Evolutionary conservation across 2,329 filamentous ascomycete genomes (phyloP).

Genomic region (Pseudopithomyces chartarum): DNA sequence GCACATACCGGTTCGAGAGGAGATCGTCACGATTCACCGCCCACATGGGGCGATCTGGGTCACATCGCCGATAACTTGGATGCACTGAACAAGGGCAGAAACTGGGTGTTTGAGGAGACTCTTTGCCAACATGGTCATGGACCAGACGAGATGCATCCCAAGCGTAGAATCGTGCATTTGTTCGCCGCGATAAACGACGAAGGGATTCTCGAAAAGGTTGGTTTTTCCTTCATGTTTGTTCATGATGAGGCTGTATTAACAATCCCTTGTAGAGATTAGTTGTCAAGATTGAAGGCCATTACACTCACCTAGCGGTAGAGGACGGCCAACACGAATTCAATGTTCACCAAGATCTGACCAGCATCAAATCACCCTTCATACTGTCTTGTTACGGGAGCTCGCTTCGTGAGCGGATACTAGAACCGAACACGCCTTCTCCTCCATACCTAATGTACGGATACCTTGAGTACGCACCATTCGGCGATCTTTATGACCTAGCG

Average conservation of each 20-base stretch:
- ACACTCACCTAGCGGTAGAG: neutral
- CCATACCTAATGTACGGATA: no score
- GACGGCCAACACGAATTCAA: neutral
- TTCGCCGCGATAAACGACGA: neutral
- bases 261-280: neutral
- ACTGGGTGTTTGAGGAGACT: neutral
- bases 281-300: neutral
- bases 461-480: no score
- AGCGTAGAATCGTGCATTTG: neutral
- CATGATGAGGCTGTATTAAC: neutral
- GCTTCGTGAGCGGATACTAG: no score
- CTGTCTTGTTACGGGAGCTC: neutral
- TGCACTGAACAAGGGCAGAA: neutral
- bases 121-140: neutral
- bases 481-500: no score
- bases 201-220: neutral
- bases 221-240: neutral
- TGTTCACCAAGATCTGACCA: neutral
- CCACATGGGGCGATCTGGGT: neutral
- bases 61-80: neutral
- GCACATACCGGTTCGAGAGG: neutral
- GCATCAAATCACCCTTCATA: neutral
- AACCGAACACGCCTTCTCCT: no score
- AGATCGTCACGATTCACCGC: neutral
- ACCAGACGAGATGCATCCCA: neutral